Percentiles rank a stretch among this genome's conserved stretches.
phyloP scores from a whole-genome alignment of 306 rosid species.

The Citrullus mucosospermus region DNA sequence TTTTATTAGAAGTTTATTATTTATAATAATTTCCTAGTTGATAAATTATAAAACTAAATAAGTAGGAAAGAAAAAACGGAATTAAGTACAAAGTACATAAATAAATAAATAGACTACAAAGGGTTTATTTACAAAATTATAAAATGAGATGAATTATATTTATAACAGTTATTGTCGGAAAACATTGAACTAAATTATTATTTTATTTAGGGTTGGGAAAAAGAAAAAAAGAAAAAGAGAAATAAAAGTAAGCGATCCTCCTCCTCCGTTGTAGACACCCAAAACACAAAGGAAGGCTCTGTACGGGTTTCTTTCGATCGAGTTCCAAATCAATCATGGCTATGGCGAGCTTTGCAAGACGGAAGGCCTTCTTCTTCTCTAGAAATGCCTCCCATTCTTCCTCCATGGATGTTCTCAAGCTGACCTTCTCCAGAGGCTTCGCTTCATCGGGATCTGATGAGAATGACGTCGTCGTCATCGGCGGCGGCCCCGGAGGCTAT shows the following conservation, averaged over 20 bases:
- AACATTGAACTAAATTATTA: neutral
- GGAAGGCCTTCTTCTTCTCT: conserved; percentile 51
- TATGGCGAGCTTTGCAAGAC: conserved; percentile 71
- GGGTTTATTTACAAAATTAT: neutral
- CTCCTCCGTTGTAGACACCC: neutral
- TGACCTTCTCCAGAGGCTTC: conserved; percentile 45
- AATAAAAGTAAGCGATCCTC: neutral
- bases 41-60: neutral
- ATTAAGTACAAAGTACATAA: neutral
- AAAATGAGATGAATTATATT: neutral
- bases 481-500: conserved; percentile 99
- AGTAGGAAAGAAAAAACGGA: too few relatives aligned
- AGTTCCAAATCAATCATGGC: conserved; percentile 25
- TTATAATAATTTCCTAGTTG: too few relatives aligned
- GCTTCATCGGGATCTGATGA: conserved; percentile 82
- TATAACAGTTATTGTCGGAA: neutral
- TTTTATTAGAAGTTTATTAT: too few relatives aligned
- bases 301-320: neutral
- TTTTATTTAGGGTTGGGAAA: neutral
- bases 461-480: conserved; percentile 85
- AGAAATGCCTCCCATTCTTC: conserved; percentile 21
- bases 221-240: neutral
- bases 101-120: too few relatives aligned
- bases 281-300: neutral
- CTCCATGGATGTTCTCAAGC: conserved; percentile 29